These are phyloP conservation scores for Stenocarpella maydis DNA, from an alignment of 2,329 filamentous ascomycete species.

Conservation along the genomic window DNA sequence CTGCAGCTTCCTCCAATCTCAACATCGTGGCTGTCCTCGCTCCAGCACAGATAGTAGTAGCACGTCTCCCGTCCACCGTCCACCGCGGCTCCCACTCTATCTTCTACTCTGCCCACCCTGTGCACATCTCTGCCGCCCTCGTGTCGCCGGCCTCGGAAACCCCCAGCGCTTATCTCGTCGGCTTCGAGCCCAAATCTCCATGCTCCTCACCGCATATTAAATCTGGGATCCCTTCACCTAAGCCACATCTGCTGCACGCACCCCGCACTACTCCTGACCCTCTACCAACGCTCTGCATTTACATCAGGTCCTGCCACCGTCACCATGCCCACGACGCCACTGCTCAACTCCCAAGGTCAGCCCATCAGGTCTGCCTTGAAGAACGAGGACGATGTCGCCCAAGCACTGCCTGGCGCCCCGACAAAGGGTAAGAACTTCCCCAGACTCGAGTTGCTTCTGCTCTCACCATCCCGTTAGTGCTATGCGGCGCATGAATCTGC, in stretches of 20 bases:
- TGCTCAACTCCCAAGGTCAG: slow-evolving; percentile 34
- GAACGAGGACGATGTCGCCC: slow-evolving; percentile 33
- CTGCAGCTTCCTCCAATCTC: neutral
- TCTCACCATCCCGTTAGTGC: slow-evolving; percentile 2
- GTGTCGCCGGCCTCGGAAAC: neutral
- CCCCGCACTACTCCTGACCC: too few relatives aligned
- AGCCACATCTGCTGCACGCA: neutral
- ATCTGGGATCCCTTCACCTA: neutral
- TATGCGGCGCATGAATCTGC: neutral
- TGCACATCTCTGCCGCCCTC: neutral
- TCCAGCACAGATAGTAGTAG: neutral
- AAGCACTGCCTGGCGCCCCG: slow-evolving; percentile 18
- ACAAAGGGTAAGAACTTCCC: slow-evolving; percentile 30
- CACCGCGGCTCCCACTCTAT: too few relatives aligned
- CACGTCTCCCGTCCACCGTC: neutral
- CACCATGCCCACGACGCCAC: slow-evolving; percentile 28
- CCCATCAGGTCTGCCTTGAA: slow-evolving; percentile 36
- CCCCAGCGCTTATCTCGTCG: neutral
- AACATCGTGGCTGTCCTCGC: neutral
- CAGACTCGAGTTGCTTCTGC: neutral
- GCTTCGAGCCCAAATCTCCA: neutral
- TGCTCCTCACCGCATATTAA: neutral
- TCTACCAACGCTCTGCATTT: neutral
- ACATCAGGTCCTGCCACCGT: neutral
- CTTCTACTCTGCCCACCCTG: neutral